Conservation (phyloP, 2,329 filamentous ascomycete genomes). For the Aciculosporium take region DNA sequence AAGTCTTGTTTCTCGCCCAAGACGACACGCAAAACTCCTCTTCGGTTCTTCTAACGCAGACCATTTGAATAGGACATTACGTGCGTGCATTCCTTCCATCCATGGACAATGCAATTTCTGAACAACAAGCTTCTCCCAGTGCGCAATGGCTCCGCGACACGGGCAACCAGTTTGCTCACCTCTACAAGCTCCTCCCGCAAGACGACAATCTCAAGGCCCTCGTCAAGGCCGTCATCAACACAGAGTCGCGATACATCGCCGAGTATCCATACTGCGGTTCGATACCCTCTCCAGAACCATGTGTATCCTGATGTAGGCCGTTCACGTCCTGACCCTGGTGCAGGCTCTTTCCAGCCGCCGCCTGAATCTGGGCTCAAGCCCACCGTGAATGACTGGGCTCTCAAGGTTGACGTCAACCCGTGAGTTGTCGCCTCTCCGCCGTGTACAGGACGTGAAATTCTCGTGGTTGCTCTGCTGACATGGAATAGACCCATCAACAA, state of each 20-base stretch:
- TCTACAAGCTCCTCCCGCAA: constrained; percentile 43
- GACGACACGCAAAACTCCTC: constrained; percentile 22
- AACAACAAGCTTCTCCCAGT: constrained; percentile 3
- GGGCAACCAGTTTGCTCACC: constrained; percentile 58
- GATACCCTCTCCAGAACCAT: neutral
- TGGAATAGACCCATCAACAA: constrained; percentile 12
- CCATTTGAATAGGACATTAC: constrained; percentile 11
- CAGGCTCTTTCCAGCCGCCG: constrained; percentile 76
- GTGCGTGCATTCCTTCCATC: constrained; percentile 7
- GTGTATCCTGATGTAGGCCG: neutral
- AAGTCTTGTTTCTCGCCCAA: constrained; percentile 52
- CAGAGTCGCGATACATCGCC: constrained; percentile 54
- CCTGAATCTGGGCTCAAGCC: constrained; percentile 44
- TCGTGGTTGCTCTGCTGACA: neutral
- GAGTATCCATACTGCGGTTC: constrained; percentile 56
- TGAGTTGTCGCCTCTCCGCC: constrained; percentile 1
- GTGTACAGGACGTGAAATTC: neutral
- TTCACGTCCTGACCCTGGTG: neutral
- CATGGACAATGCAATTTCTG: neutral
- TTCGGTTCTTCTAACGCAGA: constrained; percentile 24
- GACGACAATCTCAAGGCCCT: constrained; percentile 49
- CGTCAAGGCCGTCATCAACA: constrained; percentile 57
- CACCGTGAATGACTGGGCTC: constrained; percentile 12
- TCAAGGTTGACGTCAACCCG: constrained; percentile 13
- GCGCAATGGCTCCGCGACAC: constrained; percentile 67